Conservation (phyloP, 2,329 filamentous ascomycete species). For the Proliferodiscus dingleyae region DNA sequence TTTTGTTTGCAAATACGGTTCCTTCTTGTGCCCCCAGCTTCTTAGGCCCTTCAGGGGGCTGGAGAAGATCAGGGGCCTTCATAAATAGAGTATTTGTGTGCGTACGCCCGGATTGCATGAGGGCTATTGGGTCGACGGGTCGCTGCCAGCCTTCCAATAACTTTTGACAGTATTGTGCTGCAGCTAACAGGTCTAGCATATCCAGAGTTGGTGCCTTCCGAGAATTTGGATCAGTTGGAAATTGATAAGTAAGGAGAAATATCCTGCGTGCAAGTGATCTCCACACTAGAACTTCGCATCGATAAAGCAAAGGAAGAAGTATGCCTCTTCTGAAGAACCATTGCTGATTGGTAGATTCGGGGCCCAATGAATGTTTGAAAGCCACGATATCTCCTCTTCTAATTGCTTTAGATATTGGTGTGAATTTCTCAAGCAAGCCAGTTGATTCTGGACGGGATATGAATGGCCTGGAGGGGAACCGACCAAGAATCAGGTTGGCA, state of each 20-base stretch:
- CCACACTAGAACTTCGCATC: conserved; percentile 80
- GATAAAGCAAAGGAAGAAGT: conserved; percentile 68
- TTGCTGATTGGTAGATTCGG: conserved; percentile 47
- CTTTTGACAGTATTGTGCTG: conserved; percentile 61
- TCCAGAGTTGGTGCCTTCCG: conserved; percentile 70
- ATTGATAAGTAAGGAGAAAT: conserved; percentile 74
- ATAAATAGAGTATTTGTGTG: conserved; percentile 45
- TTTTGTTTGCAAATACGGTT: conserved; percentile 58
- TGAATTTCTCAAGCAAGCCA: conserved; percentile 60
- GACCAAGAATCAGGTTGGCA: conserved; percentile 76
- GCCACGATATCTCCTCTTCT: conserved; percentile 66
- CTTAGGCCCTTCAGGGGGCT: conserved; percentile 43
- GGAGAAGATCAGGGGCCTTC: conserved; percentile 39
- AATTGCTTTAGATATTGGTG: conserved; percentile 69
- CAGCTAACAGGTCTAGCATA: conserved; percentile 60
- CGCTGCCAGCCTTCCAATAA: conserved; percentile 52
- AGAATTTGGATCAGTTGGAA: conserved; percentile 51
- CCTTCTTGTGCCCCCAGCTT: conserved; percentile 53
- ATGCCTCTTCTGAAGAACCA: conserved; percentile 77
- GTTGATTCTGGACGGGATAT: conserved; percentile 66
- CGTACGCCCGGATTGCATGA: conserved; percentile 29
- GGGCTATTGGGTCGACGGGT: conserved; percentile 26
- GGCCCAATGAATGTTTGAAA: conserved; percentile 65
- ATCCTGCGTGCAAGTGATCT: conserved; percentile 72
- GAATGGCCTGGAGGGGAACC: conserved; percentile 66